These are phyloP conservation scores for Russula olivacea DNA, from an alignment of 768 basidiomycete genomes.

Conservation along the genomic window DNA sequence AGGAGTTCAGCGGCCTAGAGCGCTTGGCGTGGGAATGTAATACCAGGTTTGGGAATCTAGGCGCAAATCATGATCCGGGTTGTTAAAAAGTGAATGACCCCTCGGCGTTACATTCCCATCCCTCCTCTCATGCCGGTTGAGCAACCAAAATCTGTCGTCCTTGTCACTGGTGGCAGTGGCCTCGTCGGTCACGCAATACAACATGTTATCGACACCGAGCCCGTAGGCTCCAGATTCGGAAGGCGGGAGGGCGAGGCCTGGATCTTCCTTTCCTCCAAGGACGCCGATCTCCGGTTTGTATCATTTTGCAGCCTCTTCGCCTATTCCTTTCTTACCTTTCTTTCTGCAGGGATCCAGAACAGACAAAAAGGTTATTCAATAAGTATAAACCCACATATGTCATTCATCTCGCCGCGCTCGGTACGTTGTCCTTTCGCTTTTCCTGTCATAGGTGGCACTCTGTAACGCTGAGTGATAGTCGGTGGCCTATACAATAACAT, in stretches of 20 bases:
- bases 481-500: conserved; percentile 96
- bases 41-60: too few species aligned
- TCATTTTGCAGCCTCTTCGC: not conserved
- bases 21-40: too few species aligned
- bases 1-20: too few species aligned
- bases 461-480: conserved; percentile 41
- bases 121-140: conserved; percentile 1
- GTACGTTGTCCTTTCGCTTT: conserved; percentile 38
- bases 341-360: conserved; percentile 52
- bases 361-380: conserved; percentile 70
- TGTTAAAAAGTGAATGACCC: not conserved
- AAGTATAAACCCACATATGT: conserved; percentile 95
- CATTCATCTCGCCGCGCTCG: conserved; percentile 91
- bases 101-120: not conserved
- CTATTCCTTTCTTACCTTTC: not conserved
- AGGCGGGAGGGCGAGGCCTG: conserved; percentile 72
- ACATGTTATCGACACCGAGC: conserved; percentile 71
- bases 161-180: conserved; percentile 82
- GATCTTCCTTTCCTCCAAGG: conserved; percentile 75
- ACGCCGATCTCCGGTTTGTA: conserved; percentile 79
- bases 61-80: not conserved
- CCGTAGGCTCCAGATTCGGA: conserved; percentile 72
- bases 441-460: not conserved
- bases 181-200: conserved; percentile 84
- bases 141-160: conserved; percentile 40